A percentile compares a stretch with the other conserved stretches of the same genome.
Evolutionary conservation across 2,329 filamentous ascomycete species (phyloP).

Genomic region (Stagonosporopsis vannaccii): DNA sequence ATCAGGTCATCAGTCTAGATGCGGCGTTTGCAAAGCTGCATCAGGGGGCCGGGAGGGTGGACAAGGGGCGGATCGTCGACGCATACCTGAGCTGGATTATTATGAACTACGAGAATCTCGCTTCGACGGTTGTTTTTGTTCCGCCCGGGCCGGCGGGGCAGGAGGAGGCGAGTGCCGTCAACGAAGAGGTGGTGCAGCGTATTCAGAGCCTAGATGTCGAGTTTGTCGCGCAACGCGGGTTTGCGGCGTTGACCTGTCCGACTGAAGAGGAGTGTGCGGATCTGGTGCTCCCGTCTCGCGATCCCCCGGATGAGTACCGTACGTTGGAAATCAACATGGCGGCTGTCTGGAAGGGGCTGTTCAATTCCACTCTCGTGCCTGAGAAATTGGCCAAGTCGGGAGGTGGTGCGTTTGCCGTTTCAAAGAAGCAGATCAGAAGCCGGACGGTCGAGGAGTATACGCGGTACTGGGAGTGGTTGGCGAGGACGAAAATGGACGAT

Average conservation of each 20-base stretch:
- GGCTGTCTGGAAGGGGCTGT: conserved; percentile 56
- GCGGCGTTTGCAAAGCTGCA: conserved; percentile 21
- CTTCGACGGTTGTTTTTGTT: conserved; percentile 30
- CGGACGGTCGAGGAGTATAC: conserved; percentile 40
- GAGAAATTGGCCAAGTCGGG: conserved; percentile 55
- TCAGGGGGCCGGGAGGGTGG: conserved; percentile 6
- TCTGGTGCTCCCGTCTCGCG: conserved; percentile 40
- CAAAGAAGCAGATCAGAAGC: conserved; percentile 34
- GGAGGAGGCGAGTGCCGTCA: background rate
- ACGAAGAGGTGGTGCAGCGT: background rate
- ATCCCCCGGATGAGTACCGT: conserved; percentile 27
- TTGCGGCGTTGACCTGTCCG: conserved; percentile 51
- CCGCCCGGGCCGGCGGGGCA: conserved; percentile 12
- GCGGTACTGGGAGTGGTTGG: conserved; percentile 34
- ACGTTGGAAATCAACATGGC: conserved; percentile 35
- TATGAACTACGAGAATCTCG: conserved; percentile 31
- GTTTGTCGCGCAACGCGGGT: conserved; percentile 49
- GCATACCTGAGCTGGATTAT: conserved; percentile 38
- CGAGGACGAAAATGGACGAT: conserved; percentile 37
- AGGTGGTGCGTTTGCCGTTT: conserved; percentile 50
- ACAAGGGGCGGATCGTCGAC: conserved; percentile 32
- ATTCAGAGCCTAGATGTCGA: conserved; percentile 43
- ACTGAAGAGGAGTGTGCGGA: conserved; percentile 47
- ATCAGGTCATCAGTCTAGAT: conserved; percentile 46
- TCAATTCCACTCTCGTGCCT: conserved; percentile 47